Evolutionary conservation across 108 stramenopile genomes (phyloP).

Genomic region (Stephanodiscus triporus): DNA sequence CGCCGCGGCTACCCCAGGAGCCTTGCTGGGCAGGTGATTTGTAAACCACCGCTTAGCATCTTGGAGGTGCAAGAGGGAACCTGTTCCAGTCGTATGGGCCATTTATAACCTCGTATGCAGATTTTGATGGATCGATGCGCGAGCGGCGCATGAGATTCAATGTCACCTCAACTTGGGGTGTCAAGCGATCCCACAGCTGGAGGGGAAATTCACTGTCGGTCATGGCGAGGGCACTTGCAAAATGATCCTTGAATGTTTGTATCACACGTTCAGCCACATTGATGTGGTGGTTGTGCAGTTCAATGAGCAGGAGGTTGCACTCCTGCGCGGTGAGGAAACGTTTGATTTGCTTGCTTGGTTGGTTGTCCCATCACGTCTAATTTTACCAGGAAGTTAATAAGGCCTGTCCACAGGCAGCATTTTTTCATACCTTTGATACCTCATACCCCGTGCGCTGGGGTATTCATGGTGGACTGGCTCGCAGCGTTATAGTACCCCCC

Average conservation of each 20-base stretch:
- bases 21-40: neutral
- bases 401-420: no score
- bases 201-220: constrained; percentile 25
- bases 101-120: constrained; percentile 10
- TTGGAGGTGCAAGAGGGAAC: constrained; percentile 12
- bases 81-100: constrained; percentile 10
- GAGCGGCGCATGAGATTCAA: neutral
- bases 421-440: no score
- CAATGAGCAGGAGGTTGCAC: no score
- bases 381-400: no score
- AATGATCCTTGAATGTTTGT: constrained; percentile 28
- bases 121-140: neutral
- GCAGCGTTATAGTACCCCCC: no score
- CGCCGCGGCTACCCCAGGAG: constrained; percentile 14
- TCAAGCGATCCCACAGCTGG: constrained; percentile 13
- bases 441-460: no score
- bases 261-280: neutral
- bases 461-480: no score
- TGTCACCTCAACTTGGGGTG: neutral
- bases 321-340: no score
- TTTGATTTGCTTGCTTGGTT: no score
- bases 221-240: constrained; percentile 16
- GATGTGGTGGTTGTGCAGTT: no score
- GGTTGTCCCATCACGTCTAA: no score
- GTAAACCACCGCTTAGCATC: constrained; percentile 12